A percentile compares a stretch with the other conserved stretches of the same genome.
phyloP scores from a whole-genome alignment of 2,329 filamentous ascomycete species.

The Penicillium sp. region DNA sequence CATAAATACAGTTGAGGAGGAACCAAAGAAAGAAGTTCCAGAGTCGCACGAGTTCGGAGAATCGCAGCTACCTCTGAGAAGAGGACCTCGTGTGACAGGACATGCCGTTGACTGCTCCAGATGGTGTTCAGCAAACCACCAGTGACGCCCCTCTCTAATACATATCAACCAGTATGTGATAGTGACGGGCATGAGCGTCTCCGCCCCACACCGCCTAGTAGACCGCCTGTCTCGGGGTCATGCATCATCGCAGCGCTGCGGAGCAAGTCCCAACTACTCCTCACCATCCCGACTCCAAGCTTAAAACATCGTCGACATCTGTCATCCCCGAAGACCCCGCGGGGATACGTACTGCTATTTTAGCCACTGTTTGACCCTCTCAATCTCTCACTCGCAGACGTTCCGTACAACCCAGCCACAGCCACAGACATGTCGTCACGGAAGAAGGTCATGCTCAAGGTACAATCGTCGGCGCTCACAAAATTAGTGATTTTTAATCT shows the following conservation, averaged over 20 bases:
- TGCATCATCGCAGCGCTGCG: constrained; percentile 38
- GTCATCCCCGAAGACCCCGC: background rate
- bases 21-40: background rate
- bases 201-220: constrained; percentile 34
- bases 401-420: constrained; percentile 12
- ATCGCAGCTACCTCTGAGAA: background rate
- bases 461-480: constrained; percentile 44
- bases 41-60: background rate
- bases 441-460: constrained; percentile 92
- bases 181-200: constrained; percentile 14
- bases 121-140: constrained; percentile 24
- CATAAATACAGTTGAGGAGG: constrained; percentile 18
- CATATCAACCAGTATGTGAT: too few relatives aligned
- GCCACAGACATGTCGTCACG: constrained; percentile 68
- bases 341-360: background rate
- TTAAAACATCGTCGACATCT: background rate
- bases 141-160: constrained; percentile 10
- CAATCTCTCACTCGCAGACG: constrained; percentile 6
- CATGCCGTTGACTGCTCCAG: background rate
- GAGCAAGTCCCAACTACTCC: constrained; percentile 19
- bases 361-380: background rate
- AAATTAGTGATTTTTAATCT: background rate
- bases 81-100: background rate
- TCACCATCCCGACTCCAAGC: constrained; percentile 11
- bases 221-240: constrained; percentile 34